Conservation (phyloP, 345 rosid genomes). For the Hibiscus trionum region DNA sequence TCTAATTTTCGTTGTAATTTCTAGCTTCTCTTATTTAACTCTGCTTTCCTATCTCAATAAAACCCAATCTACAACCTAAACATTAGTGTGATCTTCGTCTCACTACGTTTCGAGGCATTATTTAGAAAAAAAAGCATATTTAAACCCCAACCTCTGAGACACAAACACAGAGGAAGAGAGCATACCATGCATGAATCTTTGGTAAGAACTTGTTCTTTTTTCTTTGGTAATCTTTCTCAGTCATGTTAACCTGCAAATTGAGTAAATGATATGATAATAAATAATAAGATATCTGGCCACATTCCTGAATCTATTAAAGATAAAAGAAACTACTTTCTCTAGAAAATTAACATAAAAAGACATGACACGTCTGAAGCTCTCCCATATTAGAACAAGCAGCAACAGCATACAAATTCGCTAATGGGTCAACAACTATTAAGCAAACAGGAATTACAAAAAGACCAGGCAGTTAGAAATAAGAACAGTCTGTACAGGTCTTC, state of each 20-base stretch:
- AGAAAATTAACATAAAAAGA: neutral
- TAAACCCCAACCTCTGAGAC: neutral
- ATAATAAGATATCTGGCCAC: neutral
- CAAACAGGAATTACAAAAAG: neutral
- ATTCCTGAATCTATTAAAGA: constrained; percentile 8
- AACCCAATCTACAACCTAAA: neutral
- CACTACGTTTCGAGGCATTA: neutral
- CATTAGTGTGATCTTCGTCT: neutral
- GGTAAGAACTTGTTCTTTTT: constrained; percentile 95
- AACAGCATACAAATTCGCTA: neutral
- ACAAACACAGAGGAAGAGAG: neutral
- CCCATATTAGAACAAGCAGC: neutral
- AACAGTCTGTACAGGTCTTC: neutral
- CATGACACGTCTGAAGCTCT: neutral
- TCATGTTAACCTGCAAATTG: constrained; percentile 76
- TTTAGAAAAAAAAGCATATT: neutral
- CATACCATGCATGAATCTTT: constrained; percentile 96
- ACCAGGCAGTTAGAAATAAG: neutral
- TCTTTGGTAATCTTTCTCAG: constrained; percentile 90
- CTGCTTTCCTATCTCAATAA: neutral
- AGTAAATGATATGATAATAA: neutral
- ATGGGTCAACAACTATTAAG: neutral
- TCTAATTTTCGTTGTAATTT: neutral
- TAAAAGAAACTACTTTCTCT: neutral
- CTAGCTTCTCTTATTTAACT: neutral